phyloP scores from a whole-genome alignment of 305 asterid genomes.

The Plantago coronopus region DNA sequence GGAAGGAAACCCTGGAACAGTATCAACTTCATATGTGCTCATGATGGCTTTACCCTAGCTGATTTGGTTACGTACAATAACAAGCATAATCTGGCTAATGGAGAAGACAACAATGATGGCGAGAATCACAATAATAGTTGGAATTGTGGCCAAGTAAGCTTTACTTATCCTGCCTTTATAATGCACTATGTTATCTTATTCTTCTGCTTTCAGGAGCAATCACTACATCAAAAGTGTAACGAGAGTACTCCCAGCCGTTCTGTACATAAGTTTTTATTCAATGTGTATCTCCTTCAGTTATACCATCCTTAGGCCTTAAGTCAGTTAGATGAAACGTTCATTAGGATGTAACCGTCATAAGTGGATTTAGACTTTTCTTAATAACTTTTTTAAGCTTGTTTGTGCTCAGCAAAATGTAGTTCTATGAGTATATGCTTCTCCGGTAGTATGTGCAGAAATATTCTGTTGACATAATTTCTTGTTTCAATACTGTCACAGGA shows the following conservation, averaged over 20 bases:
- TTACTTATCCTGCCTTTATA: constrained; percentile 11
- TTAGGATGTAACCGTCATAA: too few relatives aligned
- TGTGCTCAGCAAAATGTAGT: neutral
- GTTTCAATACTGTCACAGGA: constrained; percentile 44
- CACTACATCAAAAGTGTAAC: too few relatives aligned
- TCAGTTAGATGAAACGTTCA: too few relatives aligned
- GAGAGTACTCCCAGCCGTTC: too few relatives aligned
- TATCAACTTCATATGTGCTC: constrained; percentile 84
- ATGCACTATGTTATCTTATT: neutral
- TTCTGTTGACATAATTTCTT: constrained; percentile 9
- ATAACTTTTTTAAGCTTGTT: too few relatives aligned
- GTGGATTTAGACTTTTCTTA: too few relatives aligned
- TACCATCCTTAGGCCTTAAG: too few relatives aligned
- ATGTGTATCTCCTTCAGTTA: too few relatives aligned
- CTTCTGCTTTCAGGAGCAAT: too few relatives aligned
- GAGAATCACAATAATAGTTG: constrained; percentile 96
- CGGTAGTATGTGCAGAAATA: neutral
- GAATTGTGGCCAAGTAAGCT: constrained; percentile 90
- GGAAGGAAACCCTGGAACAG: constrained; percentile 99
- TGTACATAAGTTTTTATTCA: too few relatives aligned
- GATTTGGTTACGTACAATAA: constrained; percentile 83
- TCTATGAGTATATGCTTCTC: constrained; percentile 6
- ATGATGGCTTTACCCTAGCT: constrained; percentile 97
- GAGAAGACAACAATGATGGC: constrained; percentile 94
- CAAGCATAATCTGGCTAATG: constrained; percentile 87